phyloP scores from a whole-genome alignment of 345 rosid genomes.

The Erysimum cheiranthoides region DNA sequence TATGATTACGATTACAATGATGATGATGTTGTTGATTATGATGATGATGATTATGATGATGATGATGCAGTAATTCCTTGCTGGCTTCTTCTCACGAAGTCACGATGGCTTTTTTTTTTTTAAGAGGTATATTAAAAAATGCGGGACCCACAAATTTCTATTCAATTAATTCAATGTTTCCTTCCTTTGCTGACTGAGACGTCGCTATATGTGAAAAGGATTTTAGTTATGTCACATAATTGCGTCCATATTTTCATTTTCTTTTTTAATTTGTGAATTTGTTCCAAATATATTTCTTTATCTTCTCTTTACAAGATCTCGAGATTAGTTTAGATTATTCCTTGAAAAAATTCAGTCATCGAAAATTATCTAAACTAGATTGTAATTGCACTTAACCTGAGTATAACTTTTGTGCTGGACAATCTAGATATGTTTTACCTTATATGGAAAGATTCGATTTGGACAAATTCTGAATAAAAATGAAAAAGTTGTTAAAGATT shows the following conservation, averaged over 20 bases:
- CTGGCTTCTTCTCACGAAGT: conserved; percentile 32
- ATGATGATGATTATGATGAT: conserved; percentile 2
- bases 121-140: no score
- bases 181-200: conserved; percentile 1
- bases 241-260: background rate
- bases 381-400: background rate
- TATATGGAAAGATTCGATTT: background rate
- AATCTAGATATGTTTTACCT: background rate
- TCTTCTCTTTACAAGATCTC: no score
- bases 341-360: no score
- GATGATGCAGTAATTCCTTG: conserved; percentile 8
- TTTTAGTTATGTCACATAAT: conserved; percentile 7
- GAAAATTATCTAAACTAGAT: no score
- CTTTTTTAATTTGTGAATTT: no score
- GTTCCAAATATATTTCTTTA: no score
- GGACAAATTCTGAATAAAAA: background rate
- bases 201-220: conserved; percentile 6
- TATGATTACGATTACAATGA: conserved; percentile 26
- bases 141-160: background rate
- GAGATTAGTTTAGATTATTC: no score
- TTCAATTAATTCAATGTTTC: conserved; percentile 20
- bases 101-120: conserved; percentile 2
- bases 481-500: background rate
- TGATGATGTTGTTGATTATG: background rate
- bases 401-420: background rate